A percentile compares a stretch with the other conserved stretches of the same genome.
phyloP scores from a whole-genome alignment of 495 filamentous ascomycete species.

The Lindgomyces ingoldianus region DNA sequence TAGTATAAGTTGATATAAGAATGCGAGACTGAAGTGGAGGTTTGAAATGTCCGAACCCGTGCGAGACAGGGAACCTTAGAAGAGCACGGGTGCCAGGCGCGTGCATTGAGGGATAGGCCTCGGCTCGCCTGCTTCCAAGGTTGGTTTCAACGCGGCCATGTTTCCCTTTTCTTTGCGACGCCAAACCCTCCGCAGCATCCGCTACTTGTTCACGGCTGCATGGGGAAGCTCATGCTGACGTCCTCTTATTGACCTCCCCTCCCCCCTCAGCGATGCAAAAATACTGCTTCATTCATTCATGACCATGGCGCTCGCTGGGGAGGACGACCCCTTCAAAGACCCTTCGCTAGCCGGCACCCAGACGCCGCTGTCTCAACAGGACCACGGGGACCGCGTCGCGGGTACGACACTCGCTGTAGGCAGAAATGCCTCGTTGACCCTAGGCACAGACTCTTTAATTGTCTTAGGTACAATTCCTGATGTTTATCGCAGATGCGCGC shows the following conservation, averaged over 20 bases:
- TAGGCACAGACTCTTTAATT: slow-evolving; percentile 65
- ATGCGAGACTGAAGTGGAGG: no score
- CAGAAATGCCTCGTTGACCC: slow-evolving; percentile 61
- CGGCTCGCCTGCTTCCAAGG: not conserved
- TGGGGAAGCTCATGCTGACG: not conserved
- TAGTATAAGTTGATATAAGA: no score
- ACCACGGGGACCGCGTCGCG: slow-evolving; percentile 43
- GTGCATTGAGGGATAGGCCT: not conserved
- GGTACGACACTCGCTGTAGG: slow-evolving; percentile 54
- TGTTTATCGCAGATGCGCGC: not conserved
- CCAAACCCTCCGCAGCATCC: not conserved
- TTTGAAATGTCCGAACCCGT: no score
- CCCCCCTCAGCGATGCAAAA: slow-evolving; percentile 6
- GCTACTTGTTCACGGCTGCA: not conserved
- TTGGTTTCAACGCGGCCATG: not conserved
- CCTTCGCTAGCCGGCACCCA: slow-evolving; percentile 40
- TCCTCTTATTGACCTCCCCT: not conserved
- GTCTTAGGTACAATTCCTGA: slow-evolving; percentile 55
- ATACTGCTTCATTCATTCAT: slow-evolving; percentile 21
- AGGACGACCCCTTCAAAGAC: slow-evolving; percentile 49
- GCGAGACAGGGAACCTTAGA: no score
- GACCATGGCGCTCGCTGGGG: slow-evolving; percentile 29
- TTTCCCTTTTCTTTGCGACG: not conserved
- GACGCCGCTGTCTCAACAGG: slow-evolving; percentile 32
- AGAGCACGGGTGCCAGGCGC: not conserved